These are phyloP conservation scores for Reutealis trisperma DNA, from an alignment of 345 rosid genomes.

Conservation along the genomic window DNA sequence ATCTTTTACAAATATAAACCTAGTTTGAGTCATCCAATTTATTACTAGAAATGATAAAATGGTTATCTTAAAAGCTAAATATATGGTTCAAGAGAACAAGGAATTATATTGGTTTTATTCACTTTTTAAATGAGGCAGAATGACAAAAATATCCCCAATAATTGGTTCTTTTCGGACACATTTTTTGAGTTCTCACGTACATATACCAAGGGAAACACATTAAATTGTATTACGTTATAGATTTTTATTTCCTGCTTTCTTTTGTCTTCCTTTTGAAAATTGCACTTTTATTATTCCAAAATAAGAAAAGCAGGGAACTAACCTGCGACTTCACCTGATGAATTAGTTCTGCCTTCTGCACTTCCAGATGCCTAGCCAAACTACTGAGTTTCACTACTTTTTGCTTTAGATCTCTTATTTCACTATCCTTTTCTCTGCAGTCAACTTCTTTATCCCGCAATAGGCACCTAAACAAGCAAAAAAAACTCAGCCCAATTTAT, in stretches of 20 bases:
- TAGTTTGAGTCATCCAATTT: too few relatives aligned
- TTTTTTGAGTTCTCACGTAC: background rate
- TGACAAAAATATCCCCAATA: background rate
- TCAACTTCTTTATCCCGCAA: slow-evolving; percentile 80
- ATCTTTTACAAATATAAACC: background rate
- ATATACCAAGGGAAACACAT: too few relatives aligned
- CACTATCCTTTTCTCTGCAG: slow-evolving; percentile 67
- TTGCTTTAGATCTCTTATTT: slow-evolving; percentile 72
- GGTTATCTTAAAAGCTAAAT: too few relatives aligned
- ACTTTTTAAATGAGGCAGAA: background rate
- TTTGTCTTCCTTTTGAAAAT: background rate
- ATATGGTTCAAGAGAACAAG: background rate
- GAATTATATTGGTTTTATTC: background rate
- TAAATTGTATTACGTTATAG: too few relatives aligned
- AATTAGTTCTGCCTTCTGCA: slow-evolving; percentile 63
- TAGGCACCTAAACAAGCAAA: slow-evolving; percentile 55
- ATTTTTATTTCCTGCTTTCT: too few relatives aligned
- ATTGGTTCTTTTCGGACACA: too few relatives aligned
- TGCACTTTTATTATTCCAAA: background rate
- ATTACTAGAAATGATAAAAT: too few relatives aligned
- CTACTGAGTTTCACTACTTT: slow-evolving; percentile 62
- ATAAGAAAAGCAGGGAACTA: slow-evolving; percentile 14
- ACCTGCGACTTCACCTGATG: slow-evolving; percentile 73
- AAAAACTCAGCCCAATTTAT: background rate
- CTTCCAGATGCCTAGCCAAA: slow-evolving; percentile 59